Evolutionary conservation across 116 monocot genomes (phyloP).

Genomic region (Cymodocea nodosa): DNA sequence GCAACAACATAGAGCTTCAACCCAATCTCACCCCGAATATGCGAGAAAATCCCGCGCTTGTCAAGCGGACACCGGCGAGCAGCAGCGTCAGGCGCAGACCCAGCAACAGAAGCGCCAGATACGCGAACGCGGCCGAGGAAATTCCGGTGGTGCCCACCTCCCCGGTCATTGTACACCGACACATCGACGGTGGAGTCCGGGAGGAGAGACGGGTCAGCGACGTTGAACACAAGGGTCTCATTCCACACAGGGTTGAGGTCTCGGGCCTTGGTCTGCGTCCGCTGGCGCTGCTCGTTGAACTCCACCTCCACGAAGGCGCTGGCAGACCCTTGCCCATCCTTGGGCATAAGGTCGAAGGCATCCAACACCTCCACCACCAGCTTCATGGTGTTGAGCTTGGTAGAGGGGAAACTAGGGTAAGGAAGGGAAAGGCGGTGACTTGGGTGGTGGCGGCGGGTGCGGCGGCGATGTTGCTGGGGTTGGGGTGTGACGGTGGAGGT

Average conservation of each 20-base stretch:
- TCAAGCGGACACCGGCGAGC: conserved; percentile 60
- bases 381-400: conserved; percentile 32
- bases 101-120: conserved; percentile 32
- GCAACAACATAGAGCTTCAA: conserved; percentile 28
- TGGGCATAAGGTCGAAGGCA: conserved; percentile 73
- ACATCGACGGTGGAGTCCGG: conserved; percentile 41
- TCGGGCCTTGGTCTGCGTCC: conserved; percentile 38
- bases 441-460: neutral
- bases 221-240: conserved; percentile 55
- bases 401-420: neutral
- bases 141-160: conserved; percentile 10
- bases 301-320: conserved; percentile 69
- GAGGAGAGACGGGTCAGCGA: conserved; percentile 30
- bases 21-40: conserved; percentile 57
- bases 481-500: too few relatives aligned
- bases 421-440: neutral
- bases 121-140: conserved; percentile 67
- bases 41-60: conserved; percentile 83
- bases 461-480: too few relatives aligned
- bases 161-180: conserved; percentile 59
- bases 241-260: conserved; percentile 65
- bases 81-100: conserved; percentile 17
- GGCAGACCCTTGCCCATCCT: conserved; percentile 66
- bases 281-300: conserved; percentile 50
- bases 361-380: conserved; percentile 61